A percentile compares a stretch with the other conserved stretches of the same genome.
Conservation (phyloP, 148 eudicot species). For the Fagopyrum esculentum region DNA sequence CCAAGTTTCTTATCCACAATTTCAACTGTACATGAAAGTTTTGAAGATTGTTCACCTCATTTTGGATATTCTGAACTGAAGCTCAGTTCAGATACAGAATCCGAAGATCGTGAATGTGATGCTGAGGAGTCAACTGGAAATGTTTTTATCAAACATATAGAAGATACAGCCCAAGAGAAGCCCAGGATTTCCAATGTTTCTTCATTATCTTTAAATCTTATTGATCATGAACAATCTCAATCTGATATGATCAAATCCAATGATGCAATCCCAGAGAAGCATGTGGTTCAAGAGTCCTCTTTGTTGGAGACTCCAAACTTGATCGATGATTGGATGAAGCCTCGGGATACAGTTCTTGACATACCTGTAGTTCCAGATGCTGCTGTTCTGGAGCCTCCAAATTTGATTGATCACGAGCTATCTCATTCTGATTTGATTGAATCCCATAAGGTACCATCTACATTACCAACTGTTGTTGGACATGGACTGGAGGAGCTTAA, state of each 20-base stretch:
- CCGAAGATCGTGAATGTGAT: constrained; percentile 41
- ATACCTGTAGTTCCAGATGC: neutral
- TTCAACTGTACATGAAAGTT: constrained; percentile 13
- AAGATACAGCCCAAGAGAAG: no score
- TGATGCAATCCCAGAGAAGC: neutral
- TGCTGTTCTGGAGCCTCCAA: constrained; percentile 17
- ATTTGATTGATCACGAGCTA: constrained; percentile 13
- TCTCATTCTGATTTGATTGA: constrained; percentile 19
- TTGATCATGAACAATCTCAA: constrained; percentile 8
- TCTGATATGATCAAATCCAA: neutral
- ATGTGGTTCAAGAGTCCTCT: constrained; percentile 2
- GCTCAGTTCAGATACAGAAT: constrained; percentile 57
- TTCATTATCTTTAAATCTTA: neutral
- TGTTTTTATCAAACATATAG: neutral
- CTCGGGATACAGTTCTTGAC: neutral
- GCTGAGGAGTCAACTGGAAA: constrained; percentile 25
- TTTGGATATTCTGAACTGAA: constrained; percentile 52
- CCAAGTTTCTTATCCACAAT: constrained; percentile 17
- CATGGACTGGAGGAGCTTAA: constrained; percentile 60
- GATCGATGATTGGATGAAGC: constrained; percentile 10
- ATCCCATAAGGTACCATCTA: constrained; percentile 16
- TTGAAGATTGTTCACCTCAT: constrained; percentile 36
- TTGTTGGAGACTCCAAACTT: constrained; percentile 18
- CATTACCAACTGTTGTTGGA: constrained; percentile 27
- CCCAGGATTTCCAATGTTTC: neutral